phyloP scores from a whole-genome alignment of 2,329 filamentous ascomycete genomes.

The Ophiostoma sp. region DNA sequence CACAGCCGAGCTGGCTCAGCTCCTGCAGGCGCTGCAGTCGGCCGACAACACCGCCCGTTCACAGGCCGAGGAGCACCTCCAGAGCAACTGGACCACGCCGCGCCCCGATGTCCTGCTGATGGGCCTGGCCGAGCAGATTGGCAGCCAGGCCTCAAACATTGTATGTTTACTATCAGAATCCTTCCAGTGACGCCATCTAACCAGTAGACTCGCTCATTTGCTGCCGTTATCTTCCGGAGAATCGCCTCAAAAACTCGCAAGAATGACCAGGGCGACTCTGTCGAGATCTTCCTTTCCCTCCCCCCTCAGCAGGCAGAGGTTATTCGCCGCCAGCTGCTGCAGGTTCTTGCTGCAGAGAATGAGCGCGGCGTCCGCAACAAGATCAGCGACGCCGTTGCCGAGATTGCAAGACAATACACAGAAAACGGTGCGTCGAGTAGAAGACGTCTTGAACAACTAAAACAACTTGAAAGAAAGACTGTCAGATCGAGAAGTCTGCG shows the following conservation, averaged over 20 bases:
- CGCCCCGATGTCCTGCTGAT: conserved; percentile 85
- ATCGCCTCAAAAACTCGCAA: conserved; percentile 88
- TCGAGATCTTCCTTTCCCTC: conserved; percentile 82
- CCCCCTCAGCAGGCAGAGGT: conserved; percentile 65
- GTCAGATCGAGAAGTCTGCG: background rate
- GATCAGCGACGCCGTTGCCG: conserved; percentile 94
- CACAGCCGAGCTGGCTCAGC: conserved; percentile 75
- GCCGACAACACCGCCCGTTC: conserved; percentile 80
- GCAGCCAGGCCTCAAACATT: conserved; percentile 65
- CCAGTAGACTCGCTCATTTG: conserved; percentile 75
- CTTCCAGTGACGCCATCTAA: background rate
- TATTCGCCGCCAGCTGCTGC: conserved; percentile 78
- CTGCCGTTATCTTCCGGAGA: conserved; percentile 88
- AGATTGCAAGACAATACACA: conserved; percentile 89
- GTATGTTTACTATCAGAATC: conserved; percentile 44
- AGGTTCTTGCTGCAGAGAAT: conserved; percentile 67
- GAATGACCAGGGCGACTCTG: conserved; percentile 61
- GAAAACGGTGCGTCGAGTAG: conserved; percentile 65
- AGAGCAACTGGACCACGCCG: conserved; percentile 78
- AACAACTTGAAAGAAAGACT: background rate
- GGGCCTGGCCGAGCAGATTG: conserved; percentile 89
- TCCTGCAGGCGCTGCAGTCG: conserved; percentile 83
- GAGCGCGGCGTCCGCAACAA: conserved; percentile 80
- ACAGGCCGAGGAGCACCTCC: conserved; percentile 83
- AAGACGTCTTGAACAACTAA: background rate